Conservation (phyloP, 495 filamentous ascomycete species). For the Aspergillus panamensis region DNA sequence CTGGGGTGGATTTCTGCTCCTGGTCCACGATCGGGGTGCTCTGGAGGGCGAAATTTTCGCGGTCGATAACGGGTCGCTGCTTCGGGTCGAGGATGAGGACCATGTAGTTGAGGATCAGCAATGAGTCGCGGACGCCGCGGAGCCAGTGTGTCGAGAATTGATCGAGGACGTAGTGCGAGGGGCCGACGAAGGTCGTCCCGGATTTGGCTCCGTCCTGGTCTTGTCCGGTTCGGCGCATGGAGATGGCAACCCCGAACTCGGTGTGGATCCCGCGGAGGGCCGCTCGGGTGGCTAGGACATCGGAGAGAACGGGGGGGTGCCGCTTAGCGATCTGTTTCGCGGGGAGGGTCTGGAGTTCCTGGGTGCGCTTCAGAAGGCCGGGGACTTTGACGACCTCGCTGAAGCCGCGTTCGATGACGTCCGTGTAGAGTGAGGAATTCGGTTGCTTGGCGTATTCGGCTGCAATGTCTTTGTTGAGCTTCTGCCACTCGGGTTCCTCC, state of each 20-base stretch:
- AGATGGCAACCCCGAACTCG: conserved; percentile 28
- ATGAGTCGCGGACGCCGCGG: conserved; percentile 26
- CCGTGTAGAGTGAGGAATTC: conserved; percentile 29
- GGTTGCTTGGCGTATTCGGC: conserved; percentile 31
- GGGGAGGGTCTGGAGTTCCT: conserved; percentile 13
- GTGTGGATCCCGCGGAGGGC: conserved; percentile 27
- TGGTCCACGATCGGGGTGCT: conserved; percentile 7
- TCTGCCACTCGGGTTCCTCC: conserved; percentile 34
- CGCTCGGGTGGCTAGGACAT: conserved; percentile 25
- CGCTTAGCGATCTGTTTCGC: conserved; percentile 8
- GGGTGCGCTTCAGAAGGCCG: conserved; percentile 26
- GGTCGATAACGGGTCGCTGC: conserved; percentile 20
- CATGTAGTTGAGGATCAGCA: conserved; percentile 28
- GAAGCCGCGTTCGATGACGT: conserved; percentile 30
- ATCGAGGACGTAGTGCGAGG: conserved; percentile 30
- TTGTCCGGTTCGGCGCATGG: conserved; percentile 25
- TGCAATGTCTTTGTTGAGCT: conserved; percentile 28
- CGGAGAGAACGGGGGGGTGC: conserved; percentile 16
- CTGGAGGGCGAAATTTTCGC: conserved; percentile 18
- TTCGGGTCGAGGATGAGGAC: conserved; percentile 26
- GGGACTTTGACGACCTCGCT: conserved; percentile 27
- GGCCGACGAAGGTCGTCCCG: conserved; percentile 26
- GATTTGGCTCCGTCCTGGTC: conserved; percentile 12
- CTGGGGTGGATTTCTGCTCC: not conserved
- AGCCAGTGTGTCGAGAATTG: conserved; percentile 24